These are phyloP conservation scores for Trichoderma aggressivum DNA, from an alignment of 2,329 filamentous ascomycete genomes.

Conservation along the genomic window DNA sequence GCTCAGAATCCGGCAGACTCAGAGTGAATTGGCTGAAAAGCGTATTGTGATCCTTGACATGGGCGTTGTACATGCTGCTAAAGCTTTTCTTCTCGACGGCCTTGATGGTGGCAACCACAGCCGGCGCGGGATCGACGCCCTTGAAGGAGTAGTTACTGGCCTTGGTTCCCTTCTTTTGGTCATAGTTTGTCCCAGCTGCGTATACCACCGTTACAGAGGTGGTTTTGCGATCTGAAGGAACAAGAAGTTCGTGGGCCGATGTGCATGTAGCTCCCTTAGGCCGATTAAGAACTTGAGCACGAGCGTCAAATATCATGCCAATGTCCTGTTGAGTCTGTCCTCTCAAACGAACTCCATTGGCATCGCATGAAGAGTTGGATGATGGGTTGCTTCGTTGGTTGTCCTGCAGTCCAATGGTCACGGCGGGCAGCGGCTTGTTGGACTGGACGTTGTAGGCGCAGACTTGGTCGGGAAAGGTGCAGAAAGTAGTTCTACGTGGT, in stretches of 20 bases:
- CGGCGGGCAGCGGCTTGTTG: conserved; percentile 33
- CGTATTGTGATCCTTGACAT: conserved; percentile 41
- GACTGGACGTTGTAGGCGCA: conserved; percentile 24
- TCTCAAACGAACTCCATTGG: conserved; percentile 5
- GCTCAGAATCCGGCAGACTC: conserved; percentile 42
- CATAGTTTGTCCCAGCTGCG: conserved; percentile 46
- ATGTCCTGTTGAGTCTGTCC: conserved; percentile 4
- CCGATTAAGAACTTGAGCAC: background rate
- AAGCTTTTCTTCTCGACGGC: conserved; percentile 34
- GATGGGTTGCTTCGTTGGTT: conserved; percentile 24
- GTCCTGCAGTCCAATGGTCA: conserved; percentile 44
- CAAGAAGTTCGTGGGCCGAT: conserved; percentile 27
- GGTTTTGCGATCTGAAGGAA: background rate
- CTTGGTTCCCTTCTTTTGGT: conserved; percentile 46
- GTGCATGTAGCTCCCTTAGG: background rate
- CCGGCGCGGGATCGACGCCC: conserved; percentile 42
- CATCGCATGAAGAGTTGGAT: conserved; percentile 22
- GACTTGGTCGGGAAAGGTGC: conserved; percentile 41
- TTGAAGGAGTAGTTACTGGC: conserved; percentile 45
- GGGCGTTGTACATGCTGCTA: conserved; percentile 30
- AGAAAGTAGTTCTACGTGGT: conserved; percentile 32
- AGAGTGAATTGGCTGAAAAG: conserved; percentile 41
- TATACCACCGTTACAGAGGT: conserved; percentile 28
- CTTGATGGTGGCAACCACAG: conserved; percentile 35
- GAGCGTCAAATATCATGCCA: conserved; percentile 13